Base-by-base conservation (phyloP, 2,329 filamentous ascomycete genomes). In the Calcarisporium arbuscula region DNA sequence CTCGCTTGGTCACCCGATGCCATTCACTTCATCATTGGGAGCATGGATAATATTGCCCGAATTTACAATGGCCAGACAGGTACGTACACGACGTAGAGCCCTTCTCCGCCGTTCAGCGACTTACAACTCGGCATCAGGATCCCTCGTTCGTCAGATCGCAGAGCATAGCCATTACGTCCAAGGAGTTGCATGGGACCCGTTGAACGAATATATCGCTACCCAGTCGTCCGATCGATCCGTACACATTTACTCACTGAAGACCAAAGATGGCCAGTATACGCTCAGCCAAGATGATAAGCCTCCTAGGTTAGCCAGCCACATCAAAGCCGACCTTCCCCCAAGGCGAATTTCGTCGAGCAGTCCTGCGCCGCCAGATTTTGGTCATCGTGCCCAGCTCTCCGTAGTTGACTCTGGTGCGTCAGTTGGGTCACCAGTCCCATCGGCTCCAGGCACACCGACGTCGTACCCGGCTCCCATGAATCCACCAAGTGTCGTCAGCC, bases 131-230 rank as follows among this genome's bases (percentile, higher is more conserved):
- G 18, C 8, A 28, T 34, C 29, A 69, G 73, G 74, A 39, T 68
- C 70, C 20, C 59, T 89, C 45, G 83, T 95, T 39, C 82, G 90
- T 40, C 90, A 95, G 58, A 95, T 96, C 45, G 90, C 90, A 34
- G 90, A 96, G 58, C 90, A 96, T 62, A 94, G 87, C 52, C 92
- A 98, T 60, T 98, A 95, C 58, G 92, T 98, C 14, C 92, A 98
- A 63, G 92, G 92, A 30, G 94, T 98, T 7, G 85, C 92, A 5
- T 98, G 92, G 94, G 94, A 98, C 64, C 94, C 92, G 17, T 65
- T 95, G 36, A 96, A 96, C 63, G 92, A 98, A 64, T 98, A 89
- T 58, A 89, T 98, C 40, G 92, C 92, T 23, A 98, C 92, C 2
- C 92, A 98, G 57, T 98, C 92, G 6, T 98, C 92, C 5, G 92